Evolutionary conservation across 495 filamentous ascomycete genomes (phyloP), one percentile per base, ranked within the genome.

Genomic region (Hyaloscypha variabilis): DNA sequence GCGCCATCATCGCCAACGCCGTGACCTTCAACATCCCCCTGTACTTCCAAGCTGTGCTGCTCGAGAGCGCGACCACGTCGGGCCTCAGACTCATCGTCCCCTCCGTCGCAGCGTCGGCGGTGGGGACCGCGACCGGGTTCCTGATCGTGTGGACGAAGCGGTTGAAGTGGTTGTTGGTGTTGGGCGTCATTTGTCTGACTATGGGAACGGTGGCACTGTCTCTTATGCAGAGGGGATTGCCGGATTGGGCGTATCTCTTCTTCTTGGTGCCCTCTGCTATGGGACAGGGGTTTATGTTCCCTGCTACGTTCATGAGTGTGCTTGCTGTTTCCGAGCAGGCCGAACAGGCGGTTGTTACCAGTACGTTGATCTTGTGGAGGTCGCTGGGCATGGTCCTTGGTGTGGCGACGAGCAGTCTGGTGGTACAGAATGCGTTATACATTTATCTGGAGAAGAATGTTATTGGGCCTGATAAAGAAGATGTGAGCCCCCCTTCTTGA

Each of bases 31-130:
- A 94, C 72, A 83, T 88, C 57, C 91, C 90, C 0, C 77, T 94
- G 24, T 94, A 88, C 78, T 94, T 93, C 77, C 90, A 93, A 74
- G 90, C 87, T 30, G 90, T 93, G 54, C 88, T 91, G 67, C 82
- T 92, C 49, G 86, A 89, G 14, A 83, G 79, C 24, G 87, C 91
- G 26, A 90, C 90, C 10, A 80, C 79, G 21, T 92, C 91, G 1
- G 91, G 91, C 13, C 81, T 92, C 4, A 83, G 88, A 50, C 86
- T 94, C 53, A 77, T 91, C 11, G 77, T 85, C 46, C 85, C 87
- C 29, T 85, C 86, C 1, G 64, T 85, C 14, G 82, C 85, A 0
- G 75, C 85, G 42, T 90, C 89, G 13, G 56, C 76, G 1, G 81
- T 83, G 6, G 89, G 88, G 31, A 83, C 90, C 1, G 76, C 82